These are phyloP conservation scores for Lentinus brumalis DNA, from an alignment of 768 basidiomycete genomes.

Conservation along the genomic window DNA sequence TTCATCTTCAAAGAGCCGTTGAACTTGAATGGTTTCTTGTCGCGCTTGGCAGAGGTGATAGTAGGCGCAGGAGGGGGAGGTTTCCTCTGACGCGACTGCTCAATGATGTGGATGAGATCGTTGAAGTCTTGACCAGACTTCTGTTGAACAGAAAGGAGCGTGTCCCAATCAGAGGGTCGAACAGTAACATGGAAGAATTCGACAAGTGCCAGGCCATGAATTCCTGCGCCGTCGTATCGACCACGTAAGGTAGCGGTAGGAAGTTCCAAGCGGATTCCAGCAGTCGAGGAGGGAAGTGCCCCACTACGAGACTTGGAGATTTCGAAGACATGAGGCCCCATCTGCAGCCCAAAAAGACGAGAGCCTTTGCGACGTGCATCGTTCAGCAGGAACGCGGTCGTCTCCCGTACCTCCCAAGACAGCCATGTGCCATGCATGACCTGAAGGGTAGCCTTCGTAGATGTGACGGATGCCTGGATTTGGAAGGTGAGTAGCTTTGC, in stretches of 20 bases:
- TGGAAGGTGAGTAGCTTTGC: conserved; percentile 38
- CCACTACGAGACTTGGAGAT: conserved; percentile 44
- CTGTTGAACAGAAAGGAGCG: conserved; percentile 78
- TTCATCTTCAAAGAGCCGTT: conserved; percentile 64
- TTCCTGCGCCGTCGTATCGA: conserved; percentile 45
- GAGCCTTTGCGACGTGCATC: conserved; percentile 32
- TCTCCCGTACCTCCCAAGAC: conserved; percentile 66
- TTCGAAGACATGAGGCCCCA: conserved; percentile 60
- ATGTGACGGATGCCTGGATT: conserved; percentile 52
- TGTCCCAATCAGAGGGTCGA: conserved; percentile 84
- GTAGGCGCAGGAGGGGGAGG: conserved; percentile 5
- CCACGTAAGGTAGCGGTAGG: conserved; percentile 70
- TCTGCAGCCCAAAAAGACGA: conserved; percentile 63
- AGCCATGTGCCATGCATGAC: conserved; percentile 91
- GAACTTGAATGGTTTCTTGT: conserved; percentile 36
- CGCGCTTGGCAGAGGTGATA: conserved; percentile 13
- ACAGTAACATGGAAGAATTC: conserved; percentile 73
- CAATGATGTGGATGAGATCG: conserved; percentile 69
- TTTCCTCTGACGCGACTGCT: conserved; percentile 51
- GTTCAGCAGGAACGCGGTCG: conserved; percentile 42
- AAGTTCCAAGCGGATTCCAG: conserved; percentile 62
- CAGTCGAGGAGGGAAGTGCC: conserved; percentile 38
- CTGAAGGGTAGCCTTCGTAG: conserved; percentile 65
- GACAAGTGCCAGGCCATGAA: conserved; percentile 61
- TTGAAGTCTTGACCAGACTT: conserved; percentile 91